Evolutionary conservation across 2,329 filamentous ascomycete genomes (phyloP).

Genomic region (Aureobasidium sp.): DNA sequence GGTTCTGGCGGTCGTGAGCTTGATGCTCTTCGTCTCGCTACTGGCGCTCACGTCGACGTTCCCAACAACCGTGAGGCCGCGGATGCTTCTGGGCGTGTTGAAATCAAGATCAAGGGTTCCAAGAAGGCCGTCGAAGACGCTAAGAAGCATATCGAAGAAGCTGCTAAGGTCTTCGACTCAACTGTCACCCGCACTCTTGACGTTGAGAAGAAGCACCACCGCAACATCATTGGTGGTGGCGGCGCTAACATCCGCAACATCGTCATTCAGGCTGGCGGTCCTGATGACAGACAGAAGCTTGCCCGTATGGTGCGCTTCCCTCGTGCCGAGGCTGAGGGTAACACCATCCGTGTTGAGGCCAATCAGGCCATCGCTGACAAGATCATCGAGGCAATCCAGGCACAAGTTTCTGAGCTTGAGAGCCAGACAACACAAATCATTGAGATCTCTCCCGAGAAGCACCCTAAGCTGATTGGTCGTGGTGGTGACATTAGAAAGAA

Average conservation of each 20-base stretch:
- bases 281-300: constrained; percentile 74
- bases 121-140: constrained; percentile 86
- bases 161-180: constrained; percentile 79
- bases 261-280: constrained; percentile 80
- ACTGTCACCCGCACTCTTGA: constrained; percentile 79
- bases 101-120: constrained; percentile 87
- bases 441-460: constrained; percentile 83
- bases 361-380: constrained; percentile 78
- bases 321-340: constrained; percentile 66
- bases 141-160: constrained; percentile 82
- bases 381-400: constrained; percentile 74
- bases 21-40: constrained; percentile 78
- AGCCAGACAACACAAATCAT: constrained; percentile 71
- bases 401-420: constrained; percentile 74
- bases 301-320: constrained; percentile 93
- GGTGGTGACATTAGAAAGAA: constrained; percentile 80
- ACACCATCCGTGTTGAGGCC: constrained; percentile 82
- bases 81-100: constrained; percentile 61
- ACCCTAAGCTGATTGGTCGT: constrained; percentile 83
- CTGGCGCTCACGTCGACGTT: constrained; percentile 85
- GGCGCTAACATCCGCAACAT: constrained; percentile 86
- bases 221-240: constrained; percentile 77
- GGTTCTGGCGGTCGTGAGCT: constrained; percentile 84
- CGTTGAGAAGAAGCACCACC: constrained; percentile 92
- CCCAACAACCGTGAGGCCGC: constrained; percentile 68